Base-by-base conservation (phyloP, 495 filamentous ascomycete genomes). In the Penicillium psychrofluorescens region DNA sequence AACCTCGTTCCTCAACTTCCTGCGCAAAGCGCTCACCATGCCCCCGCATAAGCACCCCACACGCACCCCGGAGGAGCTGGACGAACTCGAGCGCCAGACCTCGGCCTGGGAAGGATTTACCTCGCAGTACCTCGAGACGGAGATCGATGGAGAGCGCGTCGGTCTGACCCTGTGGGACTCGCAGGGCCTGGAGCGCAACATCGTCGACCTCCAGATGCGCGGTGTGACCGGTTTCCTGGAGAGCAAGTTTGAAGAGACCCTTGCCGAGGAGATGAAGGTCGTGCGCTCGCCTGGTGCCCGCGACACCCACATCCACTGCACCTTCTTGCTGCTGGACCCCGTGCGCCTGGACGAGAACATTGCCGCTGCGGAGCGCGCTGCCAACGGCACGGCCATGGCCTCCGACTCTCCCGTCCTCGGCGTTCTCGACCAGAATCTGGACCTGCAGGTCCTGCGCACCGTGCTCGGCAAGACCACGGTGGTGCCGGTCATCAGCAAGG, bases 201-300 rank as follows among this genome's bases (percentile, higher is more conserved):
- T 95, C 22, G 89, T 94, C 36, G 92, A 96, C 63, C 72, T 97
- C 40, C 92, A 98, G 65, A 71, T 98, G 45, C 85, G 90, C 41
- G 88, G 90, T 49, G 89, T 95, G 64, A 82, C 85, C 22, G 77
- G 83, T 10, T 98, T 98, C 72, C 70, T 98, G 42, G 92, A 98
- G 69, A 90, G 85, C 64, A 98, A 97, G 62, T 98, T 98, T 49
- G 90, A 97, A 62, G 94, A 98, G 58, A 97, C 92, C 0, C 90
- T 97, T 61, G 83, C 81, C 30, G 92, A 98, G 67, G 92, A 98
- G 74, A 95, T 94, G 77, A 96, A 95, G 72, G 90, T 98, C 31
- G 71, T 95, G 38, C 84, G 92, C 51, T 87, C 90, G 41, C 90
- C 92, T 13, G 92, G 90, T 48, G 85, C 86, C 55, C 86, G 86